phyloP scores from a whole-genome alignment of 495 filamentous ascomycete species.

The Talaromyces wortmannii region DNA sequence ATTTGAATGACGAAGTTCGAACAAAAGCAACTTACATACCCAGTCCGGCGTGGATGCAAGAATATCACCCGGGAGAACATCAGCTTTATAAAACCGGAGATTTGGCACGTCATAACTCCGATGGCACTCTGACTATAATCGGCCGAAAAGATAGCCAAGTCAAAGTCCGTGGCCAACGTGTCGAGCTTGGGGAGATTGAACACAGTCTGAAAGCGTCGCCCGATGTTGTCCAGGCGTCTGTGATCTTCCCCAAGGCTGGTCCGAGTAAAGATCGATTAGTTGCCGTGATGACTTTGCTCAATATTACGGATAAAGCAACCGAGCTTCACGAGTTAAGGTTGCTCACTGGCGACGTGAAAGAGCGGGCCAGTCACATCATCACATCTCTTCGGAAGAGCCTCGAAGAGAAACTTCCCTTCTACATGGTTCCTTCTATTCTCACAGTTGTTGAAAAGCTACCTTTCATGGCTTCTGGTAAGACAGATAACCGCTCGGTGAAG shows the following conservation, averaged over 20 bases:
- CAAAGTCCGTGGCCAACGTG: constrained; percentile 18
- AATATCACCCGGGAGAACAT: constrained; percentile 8
- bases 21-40: constrained; percentile 14
- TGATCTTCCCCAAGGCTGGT: background rate
- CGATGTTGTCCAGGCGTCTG: background rate
- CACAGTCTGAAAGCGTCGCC: background rate
- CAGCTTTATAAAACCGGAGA: background rate
- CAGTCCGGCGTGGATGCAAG: constrained; percentile 10
- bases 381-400: constrained; percentile 4
- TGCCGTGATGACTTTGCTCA: constrained; percentile 19
- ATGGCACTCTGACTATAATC: constrained; percentile 17
- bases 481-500: constrained; percentile 7
- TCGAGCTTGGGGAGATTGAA: constrained; percentile 10
- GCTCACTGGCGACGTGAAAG: background rate
- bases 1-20: constrained; percentile 17
- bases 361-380: background rate
- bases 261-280: background rate
- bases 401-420: constrained; percentile 17
- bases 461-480: constrained; percentile 11
- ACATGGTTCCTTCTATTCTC: constrained; percentile 50
- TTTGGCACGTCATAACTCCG: constrained; percentile 8
- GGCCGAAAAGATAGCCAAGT: constrained; percentile 23
- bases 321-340: background rate
- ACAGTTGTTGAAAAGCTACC: constrained; percentile 21
- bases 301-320: constrained; percentile 6